Evolutionary conservation across 2,329 filamentous ascomycete genomes (phyloP), one percentile per base, ranked within the genome.

Genomic region (Boeremia lycopersici): DNA sequence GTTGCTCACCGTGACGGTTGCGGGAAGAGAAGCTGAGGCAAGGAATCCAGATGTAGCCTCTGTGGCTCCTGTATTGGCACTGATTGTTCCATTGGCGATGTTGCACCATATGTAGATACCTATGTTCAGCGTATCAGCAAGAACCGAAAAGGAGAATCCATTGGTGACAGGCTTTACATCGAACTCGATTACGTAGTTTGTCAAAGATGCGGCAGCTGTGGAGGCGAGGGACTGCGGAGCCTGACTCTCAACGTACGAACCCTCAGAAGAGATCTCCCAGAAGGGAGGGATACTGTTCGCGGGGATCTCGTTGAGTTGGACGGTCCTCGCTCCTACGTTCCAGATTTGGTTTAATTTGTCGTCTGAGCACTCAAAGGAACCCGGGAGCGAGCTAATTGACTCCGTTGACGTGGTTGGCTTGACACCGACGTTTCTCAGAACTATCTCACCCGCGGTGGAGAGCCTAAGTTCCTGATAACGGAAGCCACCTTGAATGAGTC

Each of bases 381-480:
- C 67, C 15, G 70, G 63, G 3, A 73, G 60, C 3, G 67, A 31
- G 2, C 55, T 53, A 8, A 73, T 40, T 8, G 65, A 55, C 2
- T 62, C 70, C 7, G 47, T 63, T n/a, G 63, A 53, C 17, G 52
- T 59, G 3, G 62, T 66, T 1, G 63, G 59, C 7, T 55, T 59
- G 30, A 74, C 64, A 11, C 74, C 72, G 6, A 76, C 55, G 19
- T 61, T 64, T 0, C 56, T 56, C 0, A 76, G 52, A 1, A 59
- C 48, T 0, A 76, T 48, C 6, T 60, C 56, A 1, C 72, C 73
- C 1, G 65, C 48, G 2, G 67, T 69, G 1, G 69, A 73, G 0
- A 77, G 59, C 30, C 72, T 74, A 11, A 76, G 59, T 55, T 75
- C 74, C 56, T 76, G 74, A 53, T 76, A 77, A 6, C 73, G 62